A percentile compares a stretch with the other conserved stretches of the same genome.
phyloP scores from a whole-genome alignment of 495 filamentous ascomycete species.

The Xeromyces bisporus region DNA sequence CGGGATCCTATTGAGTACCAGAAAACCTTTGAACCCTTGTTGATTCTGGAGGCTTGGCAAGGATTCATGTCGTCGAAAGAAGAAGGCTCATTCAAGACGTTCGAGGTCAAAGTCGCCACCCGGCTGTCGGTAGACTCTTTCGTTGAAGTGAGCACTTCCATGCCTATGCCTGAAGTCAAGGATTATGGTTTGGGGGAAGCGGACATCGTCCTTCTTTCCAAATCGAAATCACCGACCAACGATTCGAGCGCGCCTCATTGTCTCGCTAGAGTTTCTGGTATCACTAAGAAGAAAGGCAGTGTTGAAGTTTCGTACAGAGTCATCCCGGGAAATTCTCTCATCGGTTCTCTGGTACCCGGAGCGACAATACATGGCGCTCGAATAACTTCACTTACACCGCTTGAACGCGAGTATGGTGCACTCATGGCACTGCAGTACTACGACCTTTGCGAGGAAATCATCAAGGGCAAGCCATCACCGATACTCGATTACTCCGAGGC shows the following conservation, averaged over 20 bases:
- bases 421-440: constrained; percentile 83
- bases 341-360: constrained; percentile 36
- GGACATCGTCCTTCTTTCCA: constrained; percentile 75
- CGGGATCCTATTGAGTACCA: constrained; percentile 62
- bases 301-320: constrained; percentile 75
- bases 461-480: constrained; percentile 74
- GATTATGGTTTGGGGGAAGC: constrained; percentile 63
- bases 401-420: constrained; percentile 90
- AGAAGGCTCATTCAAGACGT: constrained; percentile 58
- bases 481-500: constrained; percentile 62
- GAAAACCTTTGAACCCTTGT: constrained; percentile 72
- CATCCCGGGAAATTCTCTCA: constrained; percentile 42
- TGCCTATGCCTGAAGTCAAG: constrained; percentile 50
- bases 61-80: constrained; percentile 79
- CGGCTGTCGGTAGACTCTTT: constrained; percentile 83
- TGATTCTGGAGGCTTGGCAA: constrained; percentile 92
- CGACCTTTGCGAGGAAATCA: constrained; percentile 81
- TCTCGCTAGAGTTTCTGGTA: constrained; percentile 64
- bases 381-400: constrained; percentile 71
- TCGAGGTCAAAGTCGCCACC: constrained; percentile 70
- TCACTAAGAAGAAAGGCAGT: constrained; percentile 58
- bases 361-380: constrained; percentile 57
- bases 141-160: constrained; percentile 71
- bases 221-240: constrained; percentile 43
- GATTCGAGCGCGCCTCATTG: constrained; percentile 54